Base-by-base conservation (phyloP, 768 basidiomycete genomes). In the Boletus pseudo-olivaceus region DNA sequence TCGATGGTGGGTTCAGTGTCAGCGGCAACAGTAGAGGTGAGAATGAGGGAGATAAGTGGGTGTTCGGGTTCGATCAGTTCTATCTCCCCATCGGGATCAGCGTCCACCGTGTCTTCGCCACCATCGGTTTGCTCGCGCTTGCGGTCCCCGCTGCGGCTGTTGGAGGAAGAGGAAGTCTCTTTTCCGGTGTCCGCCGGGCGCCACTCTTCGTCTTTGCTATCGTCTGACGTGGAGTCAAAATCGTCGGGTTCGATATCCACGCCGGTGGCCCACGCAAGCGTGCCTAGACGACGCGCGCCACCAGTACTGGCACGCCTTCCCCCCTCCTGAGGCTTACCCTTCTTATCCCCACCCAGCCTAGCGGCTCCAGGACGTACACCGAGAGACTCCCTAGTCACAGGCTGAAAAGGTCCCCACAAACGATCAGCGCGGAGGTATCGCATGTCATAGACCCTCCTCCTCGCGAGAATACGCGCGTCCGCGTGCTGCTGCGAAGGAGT, bases 371-470 rank as follows among this genome's bases (percentile, higher is more conserved):
- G 38, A 30, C 8, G 42, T 19, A 23, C 1, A 15, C 17, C 39
- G 26, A 53, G 53, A 32, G 50, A n/a, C 5, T 47, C 46, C 44
- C 35, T 52, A 8, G 46, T 60, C 7, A 71, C 67, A 5, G 27
- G 12, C 1, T 62, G 62, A 34, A 48, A 71, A 9, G 67, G 67
- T 10, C 67, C 67, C 67, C 67, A 71, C 12, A 67, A 17, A 23
- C 67, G 63, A 33, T 71, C 57, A 8, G 53, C 62, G 5, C 62
- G 57, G 20, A 71, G 56, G 40, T 69, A 69, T 30, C 59, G 63
- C 69, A 69, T 69, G 19, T 69, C 67, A 43, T 69, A 69, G 11
- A 67, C 69, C 40, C 67, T 56, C 39, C 69, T 61, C 27, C 63
- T 56, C 1, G 67, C 67, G 7, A 69, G 67, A 5, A 30, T 46